Percentiles rank a stretch among this genome's conserved stretches.
Evolutionary conservation across 768 basidiomycete genomes (phyloP).

Genomic region (Podaxis mareebaensis): DNA sequence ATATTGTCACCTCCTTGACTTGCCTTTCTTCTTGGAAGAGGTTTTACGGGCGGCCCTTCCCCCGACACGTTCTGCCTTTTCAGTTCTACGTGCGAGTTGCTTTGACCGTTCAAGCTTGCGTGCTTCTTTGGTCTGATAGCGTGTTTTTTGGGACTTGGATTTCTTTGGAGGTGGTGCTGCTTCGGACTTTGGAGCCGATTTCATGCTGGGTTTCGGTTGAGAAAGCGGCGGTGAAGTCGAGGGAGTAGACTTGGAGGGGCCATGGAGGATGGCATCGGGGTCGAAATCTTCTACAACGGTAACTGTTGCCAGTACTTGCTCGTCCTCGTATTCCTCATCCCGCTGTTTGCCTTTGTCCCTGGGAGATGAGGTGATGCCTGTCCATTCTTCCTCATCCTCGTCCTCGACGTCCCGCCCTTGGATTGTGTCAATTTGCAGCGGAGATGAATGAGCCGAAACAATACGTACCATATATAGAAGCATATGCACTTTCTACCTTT

Average conservation of each 20-base stretch:
- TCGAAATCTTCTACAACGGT: conserved; percentile 94
- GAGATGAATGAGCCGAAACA: conserved; percentile 1
- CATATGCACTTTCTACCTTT: conserved; percentile 75
- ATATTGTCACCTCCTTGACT: conserved; percentile 15
- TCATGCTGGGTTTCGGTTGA: conserved; percentile 10
- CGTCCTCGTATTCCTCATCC: conserved; percentile 78
- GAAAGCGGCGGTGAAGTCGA: conserved; percentile 1
- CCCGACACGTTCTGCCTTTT: conserved; percentile 20
- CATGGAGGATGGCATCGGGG: conserved; percentile 60
- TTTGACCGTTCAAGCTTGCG: conserved; percentile 20
- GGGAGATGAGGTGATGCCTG: conserved; percentile 38
- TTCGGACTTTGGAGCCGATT: conserved; percentile 9
- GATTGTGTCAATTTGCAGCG: conserved; percentile 17
- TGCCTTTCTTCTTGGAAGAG: conserved; percentile 11
- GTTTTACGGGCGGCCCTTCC: conserved; percentile 14
- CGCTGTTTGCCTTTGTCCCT: conserved; percentile 37
- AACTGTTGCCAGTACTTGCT: conserved; percentile 84
- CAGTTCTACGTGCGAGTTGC: conserved; percentile 19
- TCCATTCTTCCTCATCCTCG: conserved; percentile 49
- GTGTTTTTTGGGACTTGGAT: conserved; percentile 20
- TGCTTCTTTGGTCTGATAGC: conserved; percentile 21
- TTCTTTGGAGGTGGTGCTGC: conserved; percentile 5
- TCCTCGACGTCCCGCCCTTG: conserved; percentile 21
- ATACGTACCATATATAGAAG: conserved; percentile 44
- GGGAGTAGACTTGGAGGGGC: conserved; percentile 28